Conservation (phyloP, 306 rosid genomes). For the Fragaria vesca region DNA sequence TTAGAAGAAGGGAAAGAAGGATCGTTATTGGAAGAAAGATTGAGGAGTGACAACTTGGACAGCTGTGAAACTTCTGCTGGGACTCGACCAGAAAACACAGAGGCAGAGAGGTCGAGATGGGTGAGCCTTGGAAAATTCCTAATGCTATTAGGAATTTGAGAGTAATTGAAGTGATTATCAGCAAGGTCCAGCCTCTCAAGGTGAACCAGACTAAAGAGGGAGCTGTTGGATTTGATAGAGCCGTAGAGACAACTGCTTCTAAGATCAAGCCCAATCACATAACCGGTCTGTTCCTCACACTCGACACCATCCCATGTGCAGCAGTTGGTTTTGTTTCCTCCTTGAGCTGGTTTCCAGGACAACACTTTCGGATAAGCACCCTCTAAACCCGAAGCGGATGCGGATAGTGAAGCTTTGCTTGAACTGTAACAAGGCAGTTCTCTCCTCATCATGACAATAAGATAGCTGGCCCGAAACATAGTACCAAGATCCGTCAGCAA, state of each 20-base stretch:
- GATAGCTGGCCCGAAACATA: neutral
- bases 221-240: no score
- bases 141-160: slow-evolving; percentile 5
- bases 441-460: slow-evolving; percentile 16
- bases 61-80: no score
- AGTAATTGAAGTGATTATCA: neutral
- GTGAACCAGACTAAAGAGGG: no score
- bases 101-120: slow-evolving; percentile 3
- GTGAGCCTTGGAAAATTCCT: neutral
- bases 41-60: no score
- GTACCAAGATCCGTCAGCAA: no score
- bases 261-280: no score
- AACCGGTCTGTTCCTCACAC: neutral
- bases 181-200: no score
- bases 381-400: neutral
- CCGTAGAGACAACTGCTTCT: no score
- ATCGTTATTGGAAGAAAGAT: no score
- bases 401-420: slow-evolving; percentile 6
- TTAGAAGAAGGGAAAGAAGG: no score
- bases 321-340: neutral
- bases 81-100: no score
- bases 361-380: neutral
- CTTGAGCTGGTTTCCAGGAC: slow-evolving; percentile 6
- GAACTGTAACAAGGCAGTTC: neutral
- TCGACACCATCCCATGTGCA: slow-evolving; percentile 21